Evolutionary conservation across 2,329 filamentous ascomycete genomes (phyloP).

Genomic region (Fusarium begoniae): DNA sequence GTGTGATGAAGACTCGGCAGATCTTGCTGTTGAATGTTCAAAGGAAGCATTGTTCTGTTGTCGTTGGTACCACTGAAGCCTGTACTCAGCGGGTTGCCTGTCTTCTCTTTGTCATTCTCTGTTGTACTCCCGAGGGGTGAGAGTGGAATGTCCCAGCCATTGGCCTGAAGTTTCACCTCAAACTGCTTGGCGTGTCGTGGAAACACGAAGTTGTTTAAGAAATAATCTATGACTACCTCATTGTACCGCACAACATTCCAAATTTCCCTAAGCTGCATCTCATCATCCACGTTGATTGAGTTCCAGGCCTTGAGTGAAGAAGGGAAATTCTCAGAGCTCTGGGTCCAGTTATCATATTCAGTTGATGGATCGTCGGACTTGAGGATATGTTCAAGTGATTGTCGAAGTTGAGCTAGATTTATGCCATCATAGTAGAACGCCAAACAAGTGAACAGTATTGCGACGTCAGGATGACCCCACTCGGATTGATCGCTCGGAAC

Average conservation of each 20-base stretch:
- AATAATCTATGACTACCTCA: conserved; percentile 66
- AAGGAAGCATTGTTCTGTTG: conserved; percentile 66
- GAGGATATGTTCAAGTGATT: conserved; percentile 61
- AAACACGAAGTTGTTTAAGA: conserved; percentile 72
- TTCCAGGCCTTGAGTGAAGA: conserved; percentile 63
- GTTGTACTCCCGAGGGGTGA: conserved; percentile 29
- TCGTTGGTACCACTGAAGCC: conserved; percentile 81
- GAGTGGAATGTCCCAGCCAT: conserved; percentile 74
- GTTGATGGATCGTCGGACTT: conserved; percentile 64
- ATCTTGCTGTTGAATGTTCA: conserved; percentile 70
- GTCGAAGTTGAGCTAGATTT: conserved; percentile 56
- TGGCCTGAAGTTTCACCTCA: conserved; percentile 69
- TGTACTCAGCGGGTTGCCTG: conserved; percentile 57
- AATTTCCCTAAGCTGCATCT: conserved; percentile 60
- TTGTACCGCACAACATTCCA: conserved; percentile 62
- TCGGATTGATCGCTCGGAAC: conserved; percentile 70
- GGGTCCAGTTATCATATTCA: conserved; percentile 64
- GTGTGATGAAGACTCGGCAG: conserved; percentile 66
- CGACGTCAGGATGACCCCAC: conserved; percentile 74
- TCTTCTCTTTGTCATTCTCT: not conserved
- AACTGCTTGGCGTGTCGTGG: conserved; percentile 73
- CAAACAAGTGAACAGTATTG: conserved; percentile 72
- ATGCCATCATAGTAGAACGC: conserved; percentile 74
- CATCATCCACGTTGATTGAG: conserved; percentile 69
- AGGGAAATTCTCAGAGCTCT: conserved; percentile 56